phyloP scores from a whole-genome alignment of 768 basidiomycete species.

The Russula vinacea region DNA sequence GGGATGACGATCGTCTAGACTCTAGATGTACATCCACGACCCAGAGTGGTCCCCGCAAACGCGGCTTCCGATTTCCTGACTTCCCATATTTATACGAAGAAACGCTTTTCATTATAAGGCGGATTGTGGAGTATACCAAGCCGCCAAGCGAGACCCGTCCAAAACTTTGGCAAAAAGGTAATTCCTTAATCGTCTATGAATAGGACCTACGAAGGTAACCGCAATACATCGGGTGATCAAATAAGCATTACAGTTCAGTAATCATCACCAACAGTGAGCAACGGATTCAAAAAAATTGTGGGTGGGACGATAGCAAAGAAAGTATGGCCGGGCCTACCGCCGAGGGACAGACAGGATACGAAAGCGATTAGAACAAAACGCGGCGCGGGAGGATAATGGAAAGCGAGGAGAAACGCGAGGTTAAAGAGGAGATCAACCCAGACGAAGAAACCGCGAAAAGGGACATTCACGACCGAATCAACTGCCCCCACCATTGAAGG shows the following conservation, averaged over 20 bases:
- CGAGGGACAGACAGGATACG: not conserved
- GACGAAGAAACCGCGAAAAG: not conserved
- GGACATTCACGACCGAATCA: conserved; percentile 1
- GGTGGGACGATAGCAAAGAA: conserved; percentile 11
- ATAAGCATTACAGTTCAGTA: conserved; percentile 31
- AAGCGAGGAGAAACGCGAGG: not conserved
- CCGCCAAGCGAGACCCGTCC: no score
- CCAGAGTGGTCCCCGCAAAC: no score
- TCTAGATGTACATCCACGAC: no score
- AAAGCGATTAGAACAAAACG: not conserved
- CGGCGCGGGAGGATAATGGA: not conserved
- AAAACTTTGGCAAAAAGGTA: no score
- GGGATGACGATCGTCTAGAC: no score
- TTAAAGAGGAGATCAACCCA: conserved; percentile 8
- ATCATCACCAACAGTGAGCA: conserved; percentile 24
- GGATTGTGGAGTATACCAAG: no score
- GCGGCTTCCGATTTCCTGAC: no score
- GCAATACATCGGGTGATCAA: conserved; percentile 24
- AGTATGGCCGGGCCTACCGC: no score
- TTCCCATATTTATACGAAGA: no score
- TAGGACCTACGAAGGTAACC: conserved; percentile 22
- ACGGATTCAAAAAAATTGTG: conserved; percentile 15
- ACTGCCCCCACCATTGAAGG: conserved; percentile 23
- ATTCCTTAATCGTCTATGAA: conserved; percentile 10
- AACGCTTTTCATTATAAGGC: no score